Conservation (phyloP, 2,329 filamentous ascomycete species). For the Penicillium vulpinum region DNA sequence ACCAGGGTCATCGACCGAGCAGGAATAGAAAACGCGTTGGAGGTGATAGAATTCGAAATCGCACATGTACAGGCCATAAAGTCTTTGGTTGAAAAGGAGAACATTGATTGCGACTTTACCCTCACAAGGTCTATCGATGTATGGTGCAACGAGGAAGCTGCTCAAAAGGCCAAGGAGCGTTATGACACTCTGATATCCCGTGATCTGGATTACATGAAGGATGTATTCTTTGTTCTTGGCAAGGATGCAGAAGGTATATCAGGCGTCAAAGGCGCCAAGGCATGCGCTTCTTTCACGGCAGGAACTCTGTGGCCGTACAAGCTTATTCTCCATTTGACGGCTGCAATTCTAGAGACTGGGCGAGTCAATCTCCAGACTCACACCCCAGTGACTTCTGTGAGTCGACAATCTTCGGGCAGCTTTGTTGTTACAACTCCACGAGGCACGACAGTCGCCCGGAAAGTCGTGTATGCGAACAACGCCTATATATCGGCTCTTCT, state of each 20-base stretch:
- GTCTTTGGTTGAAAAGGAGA: slow-evolving; percentile 42
- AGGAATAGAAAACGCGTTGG: slow-evolving; percentile 36
- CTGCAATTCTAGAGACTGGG: slow-evolving; percentile 54
- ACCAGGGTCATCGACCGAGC: slow-evolving; percentile 38
- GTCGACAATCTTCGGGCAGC: slow-evolving; percentile 52
- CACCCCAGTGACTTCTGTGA: slow-evolving; percentile 47
- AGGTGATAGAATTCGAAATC: slow-evolving; percentile 45
- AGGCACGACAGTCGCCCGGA: slow-evolving; percentile 62
- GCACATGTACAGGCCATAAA: slow-evolving; percentile 46
- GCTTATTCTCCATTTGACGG: slow-evolving; percentile 65
- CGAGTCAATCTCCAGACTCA: slow-evolving; percentile 55
- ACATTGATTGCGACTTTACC: slow-evolving; percentile 49
- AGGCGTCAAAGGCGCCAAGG: slow-evolving; percentile 43
- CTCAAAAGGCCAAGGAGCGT: slow-evolving; percentile 26
- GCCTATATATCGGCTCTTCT: slow-evolving; percentile 78
- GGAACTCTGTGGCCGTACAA: slow-evolving; percentile 67
- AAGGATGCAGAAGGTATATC: slow-evolving; percentile 38
- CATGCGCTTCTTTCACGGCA: slow-evolving; percentile 39
- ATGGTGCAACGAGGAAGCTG: slow-evolving; percentile 38
- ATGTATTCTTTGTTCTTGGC: slow-evolving; percentile 30
- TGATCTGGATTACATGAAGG: slow-evolving; percentile 34
- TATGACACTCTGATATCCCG: slow-evolving; percentile 35
- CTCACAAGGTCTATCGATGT: slow-evolving; percentile 47
- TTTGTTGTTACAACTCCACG: slow-evolving; percentile 58
- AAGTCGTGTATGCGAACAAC: slow-evolving; percentile 79